These are phyloP conservation scores for Colletotrichum cuscutae DNA, from an alignment of 2,329 filamentous ascomycete species.

Conservation along the genomic window DNA sequence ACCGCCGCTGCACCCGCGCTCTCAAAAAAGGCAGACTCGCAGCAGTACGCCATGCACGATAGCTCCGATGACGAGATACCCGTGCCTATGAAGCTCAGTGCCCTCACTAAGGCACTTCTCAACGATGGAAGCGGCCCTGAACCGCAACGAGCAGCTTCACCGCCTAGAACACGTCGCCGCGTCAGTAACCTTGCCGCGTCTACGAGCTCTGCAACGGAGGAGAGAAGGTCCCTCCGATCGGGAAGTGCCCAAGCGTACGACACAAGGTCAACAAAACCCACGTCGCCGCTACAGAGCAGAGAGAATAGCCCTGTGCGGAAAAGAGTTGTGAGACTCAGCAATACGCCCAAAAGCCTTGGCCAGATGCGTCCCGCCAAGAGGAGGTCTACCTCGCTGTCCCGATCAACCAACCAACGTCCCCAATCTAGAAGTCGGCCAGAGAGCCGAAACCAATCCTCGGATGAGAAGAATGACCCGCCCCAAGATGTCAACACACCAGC, in stretches of 20 bases:
- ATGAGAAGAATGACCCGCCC: slow-evolving; percentile 49
- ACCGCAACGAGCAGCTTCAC: slow-evolving; percentile 52
- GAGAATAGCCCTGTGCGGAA: slow-evolving; percentile 66
- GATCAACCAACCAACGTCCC: slow-evolving; percentile 41
- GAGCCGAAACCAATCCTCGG: slow-evolving; percentile 53
- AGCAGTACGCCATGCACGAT: slow-evolving; percentile 72
- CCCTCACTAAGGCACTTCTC: slow-evolving; percentile 87
- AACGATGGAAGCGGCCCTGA: slow-evolving; percentile 68
- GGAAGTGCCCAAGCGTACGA: slow-evolving; percentile 56
- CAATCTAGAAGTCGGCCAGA: slow-evolving; percentile 50
- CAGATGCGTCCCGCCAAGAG: slow-evolving; percentile 54
- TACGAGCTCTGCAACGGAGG: slow-evolving; percentile 53
- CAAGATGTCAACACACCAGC: slow-evolving; percentile 65
- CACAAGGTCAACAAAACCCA: slow-evolving; percentile 49
- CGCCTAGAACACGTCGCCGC: slow-evolving; percentile 60
- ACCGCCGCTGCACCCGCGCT: slow-evolving; percentile 37
- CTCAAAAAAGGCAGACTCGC: slow-evolving; percentile 49
- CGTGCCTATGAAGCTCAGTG: slow-evolving; percentile 92
- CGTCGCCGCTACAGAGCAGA: slow-evolving; percentile 57
- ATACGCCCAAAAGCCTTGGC: slow-evolving; percentile 56
- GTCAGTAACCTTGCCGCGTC: slow-evolving; percentile 58
- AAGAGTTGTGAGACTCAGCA: slow-evolving; percentile 67
- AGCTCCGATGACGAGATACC: slow-evolving; percentile 96
- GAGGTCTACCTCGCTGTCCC: slow-evolving; percentile 62
- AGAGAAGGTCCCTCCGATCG: slow-evolving; percentile 58